Conservation (phyloP, 2,329 filamentous ascomycete species). For the Delphinella strobiligena region DNA sequence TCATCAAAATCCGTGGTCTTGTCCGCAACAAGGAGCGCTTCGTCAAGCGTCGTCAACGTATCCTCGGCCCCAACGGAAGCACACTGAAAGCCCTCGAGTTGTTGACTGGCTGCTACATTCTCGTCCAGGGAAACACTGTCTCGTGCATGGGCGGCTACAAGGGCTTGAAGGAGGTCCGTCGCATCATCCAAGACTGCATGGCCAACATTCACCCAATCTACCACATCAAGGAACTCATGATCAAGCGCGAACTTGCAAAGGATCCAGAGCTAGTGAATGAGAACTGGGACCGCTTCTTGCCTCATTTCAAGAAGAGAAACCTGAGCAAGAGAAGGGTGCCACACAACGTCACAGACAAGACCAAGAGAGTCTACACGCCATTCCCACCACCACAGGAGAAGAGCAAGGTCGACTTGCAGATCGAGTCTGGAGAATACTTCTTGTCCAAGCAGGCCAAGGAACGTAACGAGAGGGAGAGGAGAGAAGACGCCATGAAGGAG, state of each 20-base stretch:
- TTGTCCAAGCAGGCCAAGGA: conserved; percentile 87
- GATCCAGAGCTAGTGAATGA: conserved; percentile 76
- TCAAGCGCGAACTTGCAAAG: conserved; percentile 82
- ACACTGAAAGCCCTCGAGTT: conserved; percentile 91
- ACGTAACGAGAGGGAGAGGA: conserved; percentile 63
- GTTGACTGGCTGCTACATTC: conserved; percentile 79
- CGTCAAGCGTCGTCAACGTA: conserved; percentile 84
- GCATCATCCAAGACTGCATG: conserved; percentile 93
- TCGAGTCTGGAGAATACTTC: conserved; percentile 97
- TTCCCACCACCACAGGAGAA: conserved; percentile 96
- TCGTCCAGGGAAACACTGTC: conserved; percentile 95
- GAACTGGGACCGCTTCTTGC: conserved; percentile 91
- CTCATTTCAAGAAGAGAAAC: conserved; percentile 91
- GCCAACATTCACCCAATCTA: conserved; percentile 81
- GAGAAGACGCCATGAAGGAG: conserved; percentile 71
- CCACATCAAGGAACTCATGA: conserved; percentile 84
- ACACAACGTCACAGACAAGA: conserved; percentile 80
- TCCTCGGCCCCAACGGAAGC: conserved; percentile 80
- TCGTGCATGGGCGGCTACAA: conserved; percentile 85
- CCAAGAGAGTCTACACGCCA: conserved; percentile 88
- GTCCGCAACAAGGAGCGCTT: conserved; percentile 92
- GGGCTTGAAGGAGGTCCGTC: conserved; percentile 80
- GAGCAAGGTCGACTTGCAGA: conserved; percentile 97
- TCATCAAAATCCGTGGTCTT: conserved; percentile 87
- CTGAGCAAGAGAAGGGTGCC: conserved; percentile 75